These are phyloP conservation scores for Coemansia sp. DNA, from an alignment of 192 early-diverging fungal genomes.

Conservation along the genomic window DNA sequence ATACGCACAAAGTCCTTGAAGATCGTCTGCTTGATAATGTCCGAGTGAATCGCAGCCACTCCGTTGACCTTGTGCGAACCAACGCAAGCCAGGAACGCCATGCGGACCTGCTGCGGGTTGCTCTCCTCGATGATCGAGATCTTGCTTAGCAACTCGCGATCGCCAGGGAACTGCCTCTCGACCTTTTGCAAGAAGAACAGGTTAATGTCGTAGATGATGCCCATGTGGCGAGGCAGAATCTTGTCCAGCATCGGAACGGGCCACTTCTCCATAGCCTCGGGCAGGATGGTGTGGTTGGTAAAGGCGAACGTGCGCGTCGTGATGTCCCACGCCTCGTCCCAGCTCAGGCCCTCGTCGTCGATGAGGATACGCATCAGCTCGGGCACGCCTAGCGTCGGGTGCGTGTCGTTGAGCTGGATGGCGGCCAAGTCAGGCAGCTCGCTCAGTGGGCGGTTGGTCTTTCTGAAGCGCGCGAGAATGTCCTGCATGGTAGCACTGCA, in stretches of 20 bases:
- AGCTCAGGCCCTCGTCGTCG: constrained; percentile 85
- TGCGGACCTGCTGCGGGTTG: constrained; percentile 90
- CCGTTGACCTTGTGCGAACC: constrained; percentile 97
- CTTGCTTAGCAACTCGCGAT: constrained; percentile 80
- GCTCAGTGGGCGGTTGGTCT: constrained; percentile 74
- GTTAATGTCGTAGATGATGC: constrained; percentile 99
- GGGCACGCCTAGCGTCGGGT: constrained; percentile 92
- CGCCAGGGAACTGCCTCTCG: constrained; percentile 80
- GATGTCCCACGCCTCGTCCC: constrained; percentile 97
- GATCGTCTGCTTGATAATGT: constrained; percentile 76
- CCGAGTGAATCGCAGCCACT: constrained; percentile 86
- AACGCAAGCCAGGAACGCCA: constrained; percentile 96
- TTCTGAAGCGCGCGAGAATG: constrained; percentile 93
- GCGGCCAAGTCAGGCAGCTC: constrained; percentile 93
- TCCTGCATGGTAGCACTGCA: constrained; percentile 87
- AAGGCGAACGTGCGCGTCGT: constrained; percentile 90
- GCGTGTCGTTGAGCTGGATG: constrained; percentile 98
- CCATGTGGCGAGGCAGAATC: constrained; percentile 95
- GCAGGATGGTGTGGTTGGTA: constrained; percentile 99
- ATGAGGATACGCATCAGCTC: constrained; percentile 93
- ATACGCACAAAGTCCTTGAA: constrained; percentile 91
- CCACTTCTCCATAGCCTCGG: constrained; percentile 98
- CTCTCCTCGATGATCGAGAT: constrained; percentile 96
- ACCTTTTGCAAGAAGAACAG: constrained; percentile 96
- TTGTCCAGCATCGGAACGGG: constrained; percentile 91